Percentiles rank a stretch among this genome's conserved stretches.
Conservation (phyloP, 2,329 filamentous ascomycete species). For the Xylaria digitata region DNA sequence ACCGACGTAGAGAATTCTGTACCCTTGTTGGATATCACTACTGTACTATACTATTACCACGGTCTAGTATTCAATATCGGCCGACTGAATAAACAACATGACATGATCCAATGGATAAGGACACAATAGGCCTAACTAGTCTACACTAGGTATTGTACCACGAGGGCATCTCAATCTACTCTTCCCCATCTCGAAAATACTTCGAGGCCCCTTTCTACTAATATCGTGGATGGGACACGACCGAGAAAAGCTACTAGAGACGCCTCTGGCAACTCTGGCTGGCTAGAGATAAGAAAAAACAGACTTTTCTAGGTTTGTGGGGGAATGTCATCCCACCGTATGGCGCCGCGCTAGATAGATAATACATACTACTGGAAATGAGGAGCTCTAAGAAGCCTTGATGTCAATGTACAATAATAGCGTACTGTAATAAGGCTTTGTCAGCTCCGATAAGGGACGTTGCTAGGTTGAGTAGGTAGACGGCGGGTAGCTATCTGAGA, state of each 20-base stretch:
- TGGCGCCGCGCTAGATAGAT: constrained; percentile 19
- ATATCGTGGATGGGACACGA: constrained; percentile 9
- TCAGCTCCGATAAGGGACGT: constrained; percentile 31
- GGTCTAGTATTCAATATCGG: neutral
- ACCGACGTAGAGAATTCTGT: neutral
- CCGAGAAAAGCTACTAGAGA: constrained; percentile 6
- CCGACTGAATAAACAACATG: neutral
- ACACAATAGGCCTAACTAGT: too few species aligned
- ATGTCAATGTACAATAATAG: constrained; percentile 11
- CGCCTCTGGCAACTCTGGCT: constrained; percentile 14
- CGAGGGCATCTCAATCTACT: neutral
- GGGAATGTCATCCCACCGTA: constrained; percentile 20
- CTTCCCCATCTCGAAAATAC: constrained; percentile 11
- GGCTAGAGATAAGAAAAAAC: constrained; percentile 35
- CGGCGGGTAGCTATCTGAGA: neutral
- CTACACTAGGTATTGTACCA: neutral
- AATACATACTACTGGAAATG: constrained; percentile 1
- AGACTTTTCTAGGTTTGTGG: constrained; percentile 22
- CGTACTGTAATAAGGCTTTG: constrained; percentile 32
- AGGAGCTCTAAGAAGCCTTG: neutral
- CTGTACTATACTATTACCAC: neutral
- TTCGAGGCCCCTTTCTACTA: neutral
- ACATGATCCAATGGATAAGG: neutral
- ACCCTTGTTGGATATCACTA: neutral
- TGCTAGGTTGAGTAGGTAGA: neutral